Percentiles rank a stretch among this genome's conserved stretches.
phyloP scores from a whole-genome alignment of 805 yeast genomes.

The Cyberlindnera americana region DNA sequence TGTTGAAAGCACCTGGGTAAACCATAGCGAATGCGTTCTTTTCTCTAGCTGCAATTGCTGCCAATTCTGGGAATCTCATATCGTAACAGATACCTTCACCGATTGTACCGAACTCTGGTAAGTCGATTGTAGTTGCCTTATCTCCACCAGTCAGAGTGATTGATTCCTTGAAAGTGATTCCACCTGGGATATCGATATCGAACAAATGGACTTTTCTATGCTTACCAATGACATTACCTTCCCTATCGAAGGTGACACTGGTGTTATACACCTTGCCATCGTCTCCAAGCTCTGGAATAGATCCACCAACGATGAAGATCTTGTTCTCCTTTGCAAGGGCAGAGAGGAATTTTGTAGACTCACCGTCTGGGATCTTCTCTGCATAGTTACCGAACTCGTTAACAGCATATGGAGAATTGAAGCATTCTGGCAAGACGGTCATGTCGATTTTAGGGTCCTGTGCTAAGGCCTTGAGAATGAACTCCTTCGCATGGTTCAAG shows the following conservation, averaged over 20 bases:
- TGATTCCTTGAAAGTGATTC: slow-evolving; percentile 87
- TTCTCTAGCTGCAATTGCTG: slow-evolving; percentile 65
- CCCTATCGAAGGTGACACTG: slow-evolving; percentile 66
- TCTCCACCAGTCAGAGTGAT: slow-evolving; percentile 74
- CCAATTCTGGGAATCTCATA: slow-evolving; percentile 78
- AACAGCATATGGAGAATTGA: slow-evolving; percentile 79
- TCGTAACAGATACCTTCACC: slow-evolving; percentile 89
- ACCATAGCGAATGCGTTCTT: slow-evolving; percentile 69
- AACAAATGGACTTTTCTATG: slow-evolving; percentile 91
- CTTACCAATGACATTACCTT: slow-evolving; percentile 80
- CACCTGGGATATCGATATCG: slow-evolving; percentile 91
- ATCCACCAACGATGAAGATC: slow-evolving; percentile 82
- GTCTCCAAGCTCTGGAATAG: slow-evolving; percentile 72
- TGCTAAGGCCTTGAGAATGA: slow-evolving; percentile 58
- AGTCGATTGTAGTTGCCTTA: slow-evolving; percentile 61
- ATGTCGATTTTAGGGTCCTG: slow-evolving; percentile 63
- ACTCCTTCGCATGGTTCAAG: slow-evolving; percentile 60
- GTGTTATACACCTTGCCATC: slow-evolving; percentile 68
- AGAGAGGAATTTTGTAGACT: slow-evolving; percentile 60
- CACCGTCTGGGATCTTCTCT: slow-evolving; percentile 78
- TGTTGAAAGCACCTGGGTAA: slow-evolving; percentile 85
- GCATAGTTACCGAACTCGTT: slow-evolving; percentile 84
- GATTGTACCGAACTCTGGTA: slow-evolving; percentile 45
- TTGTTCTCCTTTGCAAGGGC: slow-evolving; percentile 61
- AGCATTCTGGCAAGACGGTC: slow-evolving; percentile 80